A percentile compares a stretch with the other conserved stretches of the same genome.
Conservation (phyloP, 352 stramenopile genomes). For the Phytophthora pinifolia region DNA sequence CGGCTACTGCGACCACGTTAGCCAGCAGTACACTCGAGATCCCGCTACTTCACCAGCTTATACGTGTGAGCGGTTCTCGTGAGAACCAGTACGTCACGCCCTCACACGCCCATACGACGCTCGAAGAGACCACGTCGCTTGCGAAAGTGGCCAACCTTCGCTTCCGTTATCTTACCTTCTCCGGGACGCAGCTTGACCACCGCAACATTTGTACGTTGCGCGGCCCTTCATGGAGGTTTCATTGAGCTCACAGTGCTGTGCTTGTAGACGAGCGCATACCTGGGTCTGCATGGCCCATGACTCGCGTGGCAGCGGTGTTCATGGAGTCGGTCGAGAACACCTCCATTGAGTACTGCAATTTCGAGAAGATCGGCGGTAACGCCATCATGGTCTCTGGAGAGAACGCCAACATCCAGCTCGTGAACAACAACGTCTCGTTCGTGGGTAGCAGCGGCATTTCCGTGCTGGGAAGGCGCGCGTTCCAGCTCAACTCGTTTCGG, state of each 20-base stretch:
- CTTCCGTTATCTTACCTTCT: slow-evolving; percentile 66
- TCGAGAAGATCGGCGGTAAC: slow-evolving; percentile 73
- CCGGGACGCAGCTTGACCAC: slow-evolving; percentile 57
- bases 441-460: slow-evolving; percentile 54
- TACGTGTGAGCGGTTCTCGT: slow-evolving; percentile 57
- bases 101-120: slow-evolving; percentile 40
- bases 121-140: slow-evolving; percentile 49
- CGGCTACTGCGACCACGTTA: slow-evolving; percentile 25
- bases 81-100: slow-evolving; percentile 53
- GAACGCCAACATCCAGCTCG: slow-evolving; percentile 47
- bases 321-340: slow-evolving; percentile 57
- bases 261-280: slow-evolving; percentile 42
- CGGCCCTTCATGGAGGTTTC: background rate
- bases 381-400: slow-evolving; percentile 66
- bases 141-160: slow-evolving; percentile 38
- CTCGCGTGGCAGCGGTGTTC: slow-evolving; percentile 60
- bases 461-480: slow-evolving; percentile 36
- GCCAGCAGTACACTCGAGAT: slow-evolving; percentile 45
- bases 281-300: slow-evolving; percentile 50
- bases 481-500: slow-evolving; percentile 40
- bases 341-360: slow-evolving; percentile 56
- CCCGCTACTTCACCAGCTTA: slow-evolving; percentile 56
- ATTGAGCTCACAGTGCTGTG: background rate
- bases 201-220: slow-evolving; percentile 61
- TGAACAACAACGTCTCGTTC: slow-evolving; percentile 75